These are phyloP conservation scores for Mortierella sp. DNA, from an alignment of 371 early-diverging fungal genomes.

Conservation along the genomic window DNA sequence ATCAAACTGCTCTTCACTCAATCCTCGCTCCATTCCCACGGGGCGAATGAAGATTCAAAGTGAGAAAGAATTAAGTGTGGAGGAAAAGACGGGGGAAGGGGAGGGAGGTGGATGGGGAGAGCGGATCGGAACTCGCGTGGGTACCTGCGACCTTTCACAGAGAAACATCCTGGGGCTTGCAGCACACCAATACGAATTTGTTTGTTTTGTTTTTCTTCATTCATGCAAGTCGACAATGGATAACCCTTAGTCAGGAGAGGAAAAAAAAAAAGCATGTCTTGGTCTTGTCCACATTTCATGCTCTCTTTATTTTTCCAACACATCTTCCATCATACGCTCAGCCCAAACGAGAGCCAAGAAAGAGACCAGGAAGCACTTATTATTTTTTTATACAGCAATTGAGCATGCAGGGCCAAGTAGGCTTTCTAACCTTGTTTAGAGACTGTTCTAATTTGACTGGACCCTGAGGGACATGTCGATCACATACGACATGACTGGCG, in stretches of 20 bases:
- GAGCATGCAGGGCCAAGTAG: background rate
- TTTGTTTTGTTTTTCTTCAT: background rate
- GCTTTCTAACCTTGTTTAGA: constrained; percentile 5
- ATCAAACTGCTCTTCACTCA: background rate
- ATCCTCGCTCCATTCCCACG: background rate
- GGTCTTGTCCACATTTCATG: background rate
- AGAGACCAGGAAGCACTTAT: background rate
- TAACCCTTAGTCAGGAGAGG: background rate
- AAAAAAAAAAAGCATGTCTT: background rate
- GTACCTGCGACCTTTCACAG: background rate
- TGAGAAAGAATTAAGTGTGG: background rate
- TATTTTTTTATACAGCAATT: background rate
- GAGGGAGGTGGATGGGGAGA: background rate
- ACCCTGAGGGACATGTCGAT: background rate
- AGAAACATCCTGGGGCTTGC: background rate
- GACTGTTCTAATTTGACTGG: background rate
- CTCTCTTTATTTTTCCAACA: background rate
- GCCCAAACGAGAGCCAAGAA: background rate
- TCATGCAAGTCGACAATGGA: constrained; percentile 9
- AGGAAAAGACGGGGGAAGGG: background rate
- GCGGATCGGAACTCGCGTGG: constrained; percentile 9
- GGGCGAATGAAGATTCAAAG: background rate
- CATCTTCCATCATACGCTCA: background rate
- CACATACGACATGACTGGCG: background rate
- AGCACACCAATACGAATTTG: constrained; percentile 6